phyloP scores from a whole-genome alignment of 2,329 filamentous ascomycete genomes.

The Ascochyta lentis region DNA sequence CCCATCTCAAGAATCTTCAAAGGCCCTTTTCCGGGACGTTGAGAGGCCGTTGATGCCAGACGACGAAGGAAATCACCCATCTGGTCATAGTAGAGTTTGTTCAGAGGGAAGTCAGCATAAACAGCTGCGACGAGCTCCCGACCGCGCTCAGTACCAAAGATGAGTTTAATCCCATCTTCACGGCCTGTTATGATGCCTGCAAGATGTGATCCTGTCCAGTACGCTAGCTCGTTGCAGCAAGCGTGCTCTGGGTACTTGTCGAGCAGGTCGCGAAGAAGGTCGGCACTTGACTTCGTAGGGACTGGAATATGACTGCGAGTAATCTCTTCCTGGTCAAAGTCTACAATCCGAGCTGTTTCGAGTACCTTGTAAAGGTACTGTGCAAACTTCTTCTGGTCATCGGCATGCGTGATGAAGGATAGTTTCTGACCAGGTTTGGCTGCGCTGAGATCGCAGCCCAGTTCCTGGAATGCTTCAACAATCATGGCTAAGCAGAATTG shows the following conservation, averaged over 20 bases:
- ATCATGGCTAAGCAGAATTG: constrained; percentile 30
- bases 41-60: too few relatives aligned
- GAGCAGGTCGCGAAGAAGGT: constrained; percentile 37
- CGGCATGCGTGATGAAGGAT: constrained; percentile 5
- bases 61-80: constrained; percentile 21
- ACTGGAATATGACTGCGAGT: constrained; percentile 6
- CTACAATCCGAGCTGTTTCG: constrained; percentile 15
- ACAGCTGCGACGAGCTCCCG: constrained; percentile 5
- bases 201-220: constrained; percentile 42
- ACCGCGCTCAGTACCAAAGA: constrained; percentile 45
- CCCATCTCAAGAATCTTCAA: constrained; percentile 49
- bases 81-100: constrained; percentile 21
- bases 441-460: constrained; percentile 23
- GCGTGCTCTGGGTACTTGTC: constrained; percentile 42
- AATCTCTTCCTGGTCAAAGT: not conserved
- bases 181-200: constrained; percentile 47
- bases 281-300: not conserved
- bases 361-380: constrained; percentile 26
- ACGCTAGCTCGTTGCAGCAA: constrained; percentile 40
- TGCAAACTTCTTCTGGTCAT: constrained; percentile 21
- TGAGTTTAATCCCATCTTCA: constrained; percentile 47
- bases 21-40: constrained; percentile 3
- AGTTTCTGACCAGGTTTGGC: constrained; percentile 14
- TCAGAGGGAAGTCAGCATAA: constrained; percentile 2
- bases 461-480: constrained; percentile 34